Percentiles rank a stretch among this genome's conserved stretches.
These are phyloP conservation scores for Gypsophila paniculata DNA, from an alignment of 179 eudicot species.

Conservation along the genomic window DNA sequence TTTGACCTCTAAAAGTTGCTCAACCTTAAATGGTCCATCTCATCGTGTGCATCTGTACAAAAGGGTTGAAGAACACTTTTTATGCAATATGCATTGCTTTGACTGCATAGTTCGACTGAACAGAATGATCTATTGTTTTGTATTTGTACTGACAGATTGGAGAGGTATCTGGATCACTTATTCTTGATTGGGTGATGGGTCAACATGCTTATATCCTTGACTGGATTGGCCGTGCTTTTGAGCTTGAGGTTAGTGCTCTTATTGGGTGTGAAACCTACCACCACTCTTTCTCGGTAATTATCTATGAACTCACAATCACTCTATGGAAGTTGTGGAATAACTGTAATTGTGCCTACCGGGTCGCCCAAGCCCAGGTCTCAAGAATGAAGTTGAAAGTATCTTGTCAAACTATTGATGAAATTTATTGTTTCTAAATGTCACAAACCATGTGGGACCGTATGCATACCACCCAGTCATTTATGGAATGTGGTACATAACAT, in stretches of 20 bases:
- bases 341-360: background rate
- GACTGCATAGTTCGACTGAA: slow-evolving; percentile 11
- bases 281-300: slow-evolving; percentile 1
- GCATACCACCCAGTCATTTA: too few species aligned
- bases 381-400: background rate
- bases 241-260: slow-evolving; percentile 65
- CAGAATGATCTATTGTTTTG: slow-evolving; percentile 3
- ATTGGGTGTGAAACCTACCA: background rate
- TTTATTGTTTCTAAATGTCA: background rate
- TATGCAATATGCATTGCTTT: background rate
- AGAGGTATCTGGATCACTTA: slow-evolving; percentile 56
- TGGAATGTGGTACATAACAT: too few species aligned
- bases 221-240: slow-evolving; percentile 87
- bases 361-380: background rate
- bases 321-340: background rate
- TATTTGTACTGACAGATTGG: slow-evolving; percentile 50
- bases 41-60: background rate
- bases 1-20: background rate
- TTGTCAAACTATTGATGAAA: background rate
- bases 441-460: background rate
- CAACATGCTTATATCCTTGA: slow-evolving; percentile 68
- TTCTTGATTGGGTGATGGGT: slow-evolving; percentile 87
- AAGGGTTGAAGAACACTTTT: slow-evolving; percentile 2
- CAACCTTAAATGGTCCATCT: background rate
- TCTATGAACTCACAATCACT: slow-evolving; percentile 1